phyloP scores from a whole-genome alignment of 2,329 filamentous ascomycete genomes.

The Penicillium expansum region DNA sequence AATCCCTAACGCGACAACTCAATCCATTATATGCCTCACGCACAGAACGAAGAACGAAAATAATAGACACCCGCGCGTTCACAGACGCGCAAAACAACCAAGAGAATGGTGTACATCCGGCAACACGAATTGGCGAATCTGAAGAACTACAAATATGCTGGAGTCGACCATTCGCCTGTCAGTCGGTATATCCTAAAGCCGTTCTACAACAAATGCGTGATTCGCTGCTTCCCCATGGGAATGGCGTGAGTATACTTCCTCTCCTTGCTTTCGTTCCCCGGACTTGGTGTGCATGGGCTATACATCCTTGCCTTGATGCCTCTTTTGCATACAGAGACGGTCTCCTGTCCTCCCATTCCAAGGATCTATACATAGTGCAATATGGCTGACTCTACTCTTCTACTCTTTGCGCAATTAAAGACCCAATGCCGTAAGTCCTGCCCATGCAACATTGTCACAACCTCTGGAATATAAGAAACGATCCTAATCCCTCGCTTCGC shows the following conservation, averaged over 20 bases:
- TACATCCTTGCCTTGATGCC: background rate
- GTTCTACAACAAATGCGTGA: constrained; percentile 93
- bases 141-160: constrained; percentile 92
- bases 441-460: background rate
- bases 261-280: background rate
- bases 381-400: constrained; percentile 8
- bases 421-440: constrained; percentile 49
- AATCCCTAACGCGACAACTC: background rate
- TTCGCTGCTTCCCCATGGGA: constrained; percentile 88
- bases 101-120: constrained; percentile 87
- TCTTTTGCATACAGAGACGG: background rate
- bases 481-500: constrained; percentile 2
- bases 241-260: constrained; percentile 67
- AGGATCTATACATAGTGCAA: background rate
- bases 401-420: constrained; percentile 26
- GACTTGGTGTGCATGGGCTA: constrained; percentile 12
- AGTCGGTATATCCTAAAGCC: constrained; percentile 95
- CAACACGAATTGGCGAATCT: constrained; percentile 85
- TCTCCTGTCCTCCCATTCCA: background rate
- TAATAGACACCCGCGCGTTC: constrained; percentile 1
- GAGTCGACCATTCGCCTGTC: constrained; percentile 82
- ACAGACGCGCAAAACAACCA: constrained; percentile 1
- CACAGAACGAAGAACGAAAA: background rate
- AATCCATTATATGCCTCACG: constrained; percentile 3
- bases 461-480: constrained; percentile 11